Percentiles rank a stretch among this genome's conserved stretches.
phyloP scores from a whole-genome alignment of 2,329 filamentous ascomycete genomes.

The Amesomyces nigricolor region DNA sequence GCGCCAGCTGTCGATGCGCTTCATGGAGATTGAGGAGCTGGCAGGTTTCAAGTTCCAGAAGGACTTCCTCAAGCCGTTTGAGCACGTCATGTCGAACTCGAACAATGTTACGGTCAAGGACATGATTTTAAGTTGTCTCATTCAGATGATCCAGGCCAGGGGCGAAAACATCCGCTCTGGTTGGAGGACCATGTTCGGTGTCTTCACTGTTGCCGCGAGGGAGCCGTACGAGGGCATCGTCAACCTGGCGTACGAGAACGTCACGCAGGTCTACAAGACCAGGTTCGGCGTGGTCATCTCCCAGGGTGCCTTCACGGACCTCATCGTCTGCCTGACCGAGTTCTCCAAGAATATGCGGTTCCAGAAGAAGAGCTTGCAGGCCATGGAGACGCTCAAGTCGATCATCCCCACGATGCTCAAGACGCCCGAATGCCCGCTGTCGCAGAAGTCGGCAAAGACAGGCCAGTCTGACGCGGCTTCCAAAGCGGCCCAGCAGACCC shows the following conservation, averaged over 20 bases:
- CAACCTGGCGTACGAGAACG: conserved; percentile 93
- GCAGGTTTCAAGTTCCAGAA: conserved; percentile 99
- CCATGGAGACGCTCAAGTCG: conserved; percentile 89
- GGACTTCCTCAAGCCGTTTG: conserved; percentile 96
- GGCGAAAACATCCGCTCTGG: conserved; percentile 96
- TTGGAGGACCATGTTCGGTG: conserved; percentile 99
- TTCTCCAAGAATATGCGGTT: conserved; percentile 99
- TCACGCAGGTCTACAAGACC: conserved; percentile 90
- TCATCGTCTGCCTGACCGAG: conserved; percentile 93
- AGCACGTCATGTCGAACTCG: conserved; percentile 93
- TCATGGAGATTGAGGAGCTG: conserved; percentile 96
- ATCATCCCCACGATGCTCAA: conserved; percentile 92
- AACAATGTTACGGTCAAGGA: conserved; percentile 91
- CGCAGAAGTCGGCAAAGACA: conserved; percentile 47
- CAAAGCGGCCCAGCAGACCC: conserved; percentile 54
- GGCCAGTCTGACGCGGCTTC: conserved; percentile 35
- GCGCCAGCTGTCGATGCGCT: conserved; percentile 93
- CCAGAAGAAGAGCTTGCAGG: conserved; percentile 95
- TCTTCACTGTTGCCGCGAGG: conserved; percentile 90
- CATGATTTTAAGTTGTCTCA: conserved; percentile 90
- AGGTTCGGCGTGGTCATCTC: conserved; percentile 94
- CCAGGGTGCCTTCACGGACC: conserved; percentile 92
- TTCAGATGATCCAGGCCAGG: conserved; percentile 97
- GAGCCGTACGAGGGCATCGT: conserved; percentile 95
- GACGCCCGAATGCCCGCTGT: conserved; percentile 90